Evolutionary conservation across 331 rosid genomes (phyloP).

Genomic region (Malus hybrid): DNA sequence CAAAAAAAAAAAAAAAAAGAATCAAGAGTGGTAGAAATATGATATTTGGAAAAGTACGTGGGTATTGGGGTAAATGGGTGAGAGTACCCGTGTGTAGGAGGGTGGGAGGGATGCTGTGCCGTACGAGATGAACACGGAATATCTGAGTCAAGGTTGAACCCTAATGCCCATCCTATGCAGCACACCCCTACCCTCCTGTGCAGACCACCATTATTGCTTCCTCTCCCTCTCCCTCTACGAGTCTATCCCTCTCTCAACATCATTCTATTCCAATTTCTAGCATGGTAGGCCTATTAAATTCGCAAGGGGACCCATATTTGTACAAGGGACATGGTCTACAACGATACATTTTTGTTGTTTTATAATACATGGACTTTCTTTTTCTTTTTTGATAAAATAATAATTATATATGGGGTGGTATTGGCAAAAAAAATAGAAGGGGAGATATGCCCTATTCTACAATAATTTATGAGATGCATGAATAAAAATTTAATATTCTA

Average conservation of each 20-base stretch:
- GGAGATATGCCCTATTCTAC: no score
- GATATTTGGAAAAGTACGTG: background rate
- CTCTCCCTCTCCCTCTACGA: background rate
- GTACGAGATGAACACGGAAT: conserved; percentile 45
- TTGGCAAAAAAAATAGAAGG: no score
- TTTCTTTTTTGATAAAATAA: no score
- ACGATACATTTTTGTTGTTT: background rate
- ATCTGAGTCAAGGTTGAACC: conserved; percentile 17
- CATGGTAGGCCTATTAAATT: conserved; percentile 21
- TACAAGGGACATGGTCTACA: background rate
- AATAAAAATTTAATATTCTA: no score
- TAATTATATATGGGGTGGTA: no score
- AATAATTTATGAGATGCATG: no score
- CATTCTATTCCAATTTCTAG: background rate
- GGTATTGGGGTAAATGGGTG: conserved; percentile 1
- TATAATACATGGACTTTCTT: background rate
- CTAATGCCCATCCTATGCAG: background rate
- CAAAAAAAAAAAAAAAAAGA: no score
- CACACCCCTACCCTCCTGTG: background rate
- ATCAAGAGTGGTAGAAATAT: background rate
- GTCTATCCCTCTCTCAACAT: background rate
- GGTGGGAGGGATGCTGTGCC: conserved; percentile 11
- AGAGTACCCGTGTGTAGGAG: conserved; percentile 22
- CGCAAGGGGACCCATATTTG: conserved; percentile 14
- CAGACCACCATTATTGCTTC: conserved; percentile 23